Evolutionary conservation across 176 grass and related monocot genomes (phyloP), one percentile per base, ranked within the genome.

Genomic region (Chloris gayana): DNA sequence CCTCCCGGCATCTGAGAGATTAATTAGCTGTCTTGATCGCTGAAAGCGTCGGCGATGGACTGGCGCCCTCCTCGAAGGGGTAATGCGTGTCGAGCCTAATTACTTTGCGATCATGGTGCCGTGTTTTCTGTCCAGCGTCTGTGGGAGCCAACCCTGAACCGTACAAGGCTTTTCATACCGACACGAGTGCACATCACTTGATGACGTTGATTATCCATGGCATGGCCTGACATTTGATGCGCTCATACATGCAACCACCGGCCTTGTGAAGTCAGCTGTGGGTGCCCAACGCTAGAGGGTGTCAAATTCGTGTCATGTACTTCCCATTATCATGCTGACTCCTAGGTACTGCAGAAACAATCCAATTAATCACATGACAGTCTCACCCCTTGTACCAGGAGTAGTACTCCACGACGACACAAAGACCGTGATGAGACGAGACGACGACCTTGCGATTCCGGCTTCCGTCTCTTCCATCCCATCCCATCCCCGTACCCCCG

Each of bases 11-110:
- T n/a, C n/a, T n/a, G n/a, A n/a, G 9, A 12, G 44, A 14, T 32
- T 63, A 21, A 59, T 65, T 42, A 39, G 22, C 83, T 19, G 69
- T 50, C 70, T 25, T n/a, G 27, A 26, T 74, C 15, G 27, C 67
- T 41, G 33, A 72, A 70, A 77, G 65, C 73, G 26, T 12, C 25
- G 19, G 5, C n/a, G 14, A 57, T 35, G 63, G 63, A 50, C 56
- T 9, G 56, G n/a, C 27, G 64, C 87, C 77, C n/a, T 76, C 22
- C 19, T 44, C 56, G 1, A 25, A 14, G 30, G 24, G 87, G 79
- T 15, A 39, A 78, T 11, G 32, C 31, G 67, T 54, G 73, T 37
- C 29, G 17, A 14, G 14, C 18, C 59, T 50, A 14, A 24, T 10
- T 73, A 9, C 45, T 42, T 19, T 4, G 1, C 14, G n/a, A 38